A percentile compares a stretch with the other conserved stretches of the same genome.
Conservation (phyloP, 139 green algal species). For the Pycnococcus provasolii region DNA sequence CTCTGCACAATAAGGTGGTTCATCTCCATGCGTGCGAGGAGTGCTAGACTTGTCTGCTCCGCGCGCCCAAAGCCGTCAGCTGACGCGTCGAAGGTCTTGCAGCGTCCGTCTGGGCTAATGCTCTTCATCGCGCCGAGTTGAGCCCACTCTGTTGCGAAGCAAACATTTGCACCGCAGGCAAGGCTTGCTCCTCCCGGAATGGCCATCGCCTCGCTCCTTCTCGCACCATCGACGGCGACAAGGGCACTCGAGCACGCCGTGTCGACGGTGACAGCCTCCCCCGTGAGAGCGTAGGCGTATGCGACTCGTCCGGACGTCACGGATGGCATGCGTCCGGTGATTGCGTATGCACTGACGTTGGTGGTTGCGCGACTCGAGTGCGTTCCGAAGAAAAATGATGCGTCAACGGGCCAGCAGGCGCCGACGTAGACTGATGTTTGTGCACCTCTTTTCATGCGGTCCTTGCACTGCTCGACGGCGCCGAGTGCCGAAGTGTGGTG, state of each 20-base stretch:
- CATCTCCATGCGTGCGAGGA: neutral
- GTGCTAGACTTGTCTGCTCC: neutral
- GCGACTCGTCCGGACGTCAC: conserved; percentile 44
- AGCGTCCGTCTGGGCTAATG: conserved; percentile 58
- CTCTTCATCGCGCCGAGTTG: conserved; percentile 44
- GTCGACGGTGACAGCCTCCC: conserved; percentile 34
- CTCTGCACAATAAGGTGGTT: neutral
- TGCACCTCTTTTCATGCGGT: too few species aligned
- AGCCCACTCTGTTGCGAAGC: conserved; percentile 24
- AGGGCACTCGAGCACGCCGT: conserved; percentile 79
- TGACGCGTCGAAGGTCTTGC: conserved; percentile 55
- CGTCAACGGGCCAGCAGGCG: too few species aligned
- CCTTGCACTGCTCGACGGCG: too few species aligned
- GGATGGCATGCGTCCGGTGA: conserved; percentile 28
- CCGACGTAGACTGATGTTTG: too few species aligned
- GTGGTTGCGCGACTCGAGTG: too few species aligned
- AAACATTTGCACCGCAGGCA: conserved; percentile 59
- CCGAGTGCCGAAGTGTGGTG: too few species aligned
- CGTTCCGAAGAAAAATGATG: too few species aligned
- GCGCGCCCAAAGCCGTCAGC: conserved; percentile 63
- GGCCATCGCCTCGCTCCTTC: conserved; percentile 16
- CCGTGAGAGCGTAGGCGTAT: conserved; percentile 38
- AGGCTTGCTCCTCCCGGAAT: conserved; percentile 27
- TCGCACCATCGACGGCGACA: conserved; percentile 51
- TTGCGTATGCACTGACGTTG: conserved; percentile 1